phyloP scores from a whole-genome alignment of 768 basidiomycete genomes.

The Coprinopsis marcescibilis region DNA sequence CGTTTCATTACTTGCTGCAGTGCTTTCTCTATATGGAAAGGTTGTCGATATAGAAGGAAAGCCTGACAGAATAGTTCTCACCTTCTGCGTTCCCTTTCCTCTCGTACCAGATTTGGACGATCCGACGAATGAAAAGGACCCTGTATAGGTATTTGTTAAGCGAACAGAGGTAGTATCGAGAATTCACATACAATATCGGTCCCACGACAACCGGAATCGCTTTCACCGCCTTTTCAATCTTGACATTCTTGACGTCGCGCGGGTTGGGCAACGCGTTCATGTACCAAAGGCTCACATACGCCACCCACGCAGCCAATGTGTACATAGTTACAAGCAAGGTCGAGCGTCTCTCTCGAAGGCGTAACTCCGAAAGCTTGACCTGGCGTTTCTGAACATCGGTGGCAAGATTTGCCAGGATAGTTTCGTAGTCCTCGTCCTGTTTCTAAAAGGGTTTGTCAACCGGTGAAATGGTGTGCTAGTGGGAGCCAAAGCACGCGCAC shows the following conservation, averaged over 20 bases:
- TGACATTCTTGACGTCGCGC: conserved; percentile 18
- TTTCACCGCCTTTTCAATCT: conserved; percentile 38
- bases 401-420: conserved; percentile 61
- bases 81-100: conserved; percentile 79
- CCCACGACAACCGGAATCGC: conserved; percentile 62
- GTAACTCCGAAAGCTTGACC: conserved; percentile 71
- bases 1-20: conserved; percentile 67
- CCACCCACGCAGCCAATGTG: conserved; percentile 66
- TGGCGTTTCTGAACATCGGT: conserved; percentile 69
- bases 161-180: neutral
- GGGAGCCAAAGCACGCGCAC: conserved; percentile 15
- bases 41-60: conserved; percentile 3
- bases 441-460: conserved; percentile 25
- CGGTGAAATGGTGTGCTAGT: neutral
- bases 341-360: conserved; percentile 76
- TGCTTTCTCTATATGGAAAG: conserved; percentile 63
- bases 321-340: conserved; percentile 75
- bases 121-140: conserved; percentile 73
- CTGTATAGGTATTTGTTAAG: conserved; percentile 5
- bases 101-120: conserved; percentile 81
- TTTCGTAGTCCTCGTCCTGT: conserved; percentile 71
- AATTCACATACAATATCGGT: conserved; percentile 64
- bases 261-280: conserved; percentile 43
- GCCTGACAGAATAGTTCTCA: conserved; percentile 24
- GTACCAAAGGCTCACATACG: conserved; percentile 74